Conservation (phyloP, 495 filamentous ascomycete species). For the Penicillium turbatum region DNA sequence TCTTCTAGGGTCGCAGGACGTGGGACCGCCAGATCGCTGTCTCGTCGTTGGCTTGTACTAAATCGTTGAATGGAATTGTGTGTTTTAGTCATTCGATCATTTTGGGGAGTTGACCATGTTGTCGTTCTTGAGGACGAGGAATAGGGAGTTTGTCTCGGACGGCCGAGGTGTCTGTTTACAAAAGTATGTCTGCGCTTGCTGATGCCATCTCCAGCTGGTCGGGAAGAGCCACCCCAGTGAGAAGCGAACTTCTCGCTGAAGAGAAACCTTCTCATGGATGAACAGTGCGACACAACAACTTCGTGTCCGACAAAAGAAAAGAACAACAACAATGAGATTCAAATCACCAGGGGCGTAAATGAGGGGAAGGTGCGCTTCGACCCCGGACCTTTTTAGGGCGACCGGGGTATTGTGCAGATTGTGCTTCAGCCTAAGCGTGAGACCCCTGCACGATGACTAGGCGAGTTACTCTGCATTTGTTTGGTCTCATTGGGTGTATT, state of each 20-base stretch:
- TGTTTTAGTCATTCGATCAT: not conserved
- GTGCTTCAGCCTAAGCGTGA: slow-evolving; percentile 4
- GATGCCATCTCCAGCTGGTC: slow-evolving; percentile 11
- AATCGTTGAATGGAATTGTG: not conserved
- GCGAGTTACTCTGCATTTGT: not conserved
- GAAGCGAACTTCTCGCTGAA: slow-evolving; percentile 25
- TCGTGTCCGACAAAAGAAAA: not conserved
- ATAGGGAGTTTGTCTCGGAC: slow-evolving; percentile 9
- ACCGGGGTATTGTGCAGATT: slow-evolving; percentile 6
- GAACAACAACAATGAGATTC: not conserved
- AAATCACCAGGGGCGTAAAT: not conserved
- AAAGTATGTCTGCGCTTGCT: not conserved
- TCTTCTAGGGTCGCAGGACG: slow-evolving; percentile 4
- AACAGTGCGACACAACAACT: not conserved
- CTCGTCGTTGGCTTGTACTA: not conserved
- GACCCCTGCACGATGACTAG: not conserved
- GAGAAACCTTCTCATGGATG: slow-evolving; percentile 23
- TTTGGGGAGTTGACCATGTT: not conserved
- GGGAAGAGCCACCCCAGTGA: slow-evolving; percentile 15
- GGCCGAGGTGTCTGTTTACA: not conserved
- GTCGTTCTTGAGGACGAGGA: not conserved
- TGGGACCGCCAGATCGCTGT: not conserved
- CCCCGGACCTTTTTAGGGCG: slow-evolving; percentile 13
- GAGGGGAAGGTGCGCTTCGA: slow-evolving; percentile 19
- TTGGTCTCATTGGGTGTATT: too few species aligned